phyloP scores from a whole-genome alignment of 2,329 filamentous ascomycete genomes.

The Rachicladosporium sp. region DNA sequence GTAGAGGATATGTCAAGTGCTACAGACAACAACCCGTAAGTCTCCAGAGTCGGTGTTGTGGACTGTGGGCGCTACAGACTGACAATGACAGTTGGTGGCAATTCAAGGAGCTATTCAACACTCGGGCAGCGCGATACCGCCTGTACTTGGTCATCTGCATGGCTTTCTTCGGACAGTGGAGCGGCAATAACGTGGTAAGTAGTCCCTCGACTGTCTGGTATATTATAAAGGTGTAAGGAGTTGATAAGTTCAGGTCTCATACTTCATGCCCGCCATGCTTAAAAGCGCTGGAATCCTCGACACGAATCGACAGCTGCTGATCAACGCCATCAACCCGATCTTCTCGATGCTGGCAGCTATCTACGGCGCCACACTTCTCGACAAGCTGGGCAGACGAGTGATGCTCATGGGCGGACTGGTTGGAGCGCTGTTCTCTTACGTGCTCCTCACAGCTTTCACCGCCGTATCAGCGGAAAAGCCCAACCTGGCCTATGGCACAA shows the following conservation, averaged over 20 bases:
- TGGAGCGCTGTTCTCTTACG: conserved; percentile 24
- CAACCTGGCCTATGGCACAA: conserved; percentile 25
- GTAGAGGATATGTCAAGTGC: conserved; percentile 7
- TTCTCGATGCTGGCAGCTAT: conserved; percentile 27
- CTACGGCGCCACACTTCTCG: conserved; percentile 26
- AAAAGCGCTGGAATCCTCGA: conserved; percentile 26
- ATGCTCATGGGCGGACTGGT: conserved; percentile 26
- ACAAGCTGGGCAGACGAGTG: conserved; percentile 22
- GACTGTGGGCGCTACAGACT: too few relatives aligned
- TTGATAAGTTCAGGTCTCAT: conserved; percentile 3
- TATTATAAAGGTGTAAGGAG: too few relatives aligned
- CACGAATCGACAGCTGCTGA: conserved; percentile 25
- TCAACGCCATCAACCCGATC: conserved; percentile 31
- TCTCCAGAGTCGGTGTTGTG: too few relatives aligned
- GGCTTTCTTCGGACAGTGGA: conserved; percentile 31
- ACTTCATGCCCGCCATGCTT: conserved; percentile 25
- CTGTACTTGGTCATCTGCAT: conserved; percentile 28
- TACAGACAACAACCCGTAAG: conserved; percentile 5
- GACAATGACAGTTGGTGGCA: conserved; percentile 36
- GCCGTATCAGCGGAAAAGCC: conserved; percentile 14
- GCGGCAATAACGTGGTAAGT: conserved; percentile 19
- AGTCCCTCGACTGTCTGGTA: too few relatives aligned
- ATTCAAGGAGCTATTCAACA: conserved; percentile 39
- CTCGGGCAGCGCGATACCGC: conserved; percentile 39
- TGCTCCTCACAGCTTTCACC: conserved; percentile 25